Conservation (phyloP, 257 asterid species). For the Solanum chmielewskii region DNA sequence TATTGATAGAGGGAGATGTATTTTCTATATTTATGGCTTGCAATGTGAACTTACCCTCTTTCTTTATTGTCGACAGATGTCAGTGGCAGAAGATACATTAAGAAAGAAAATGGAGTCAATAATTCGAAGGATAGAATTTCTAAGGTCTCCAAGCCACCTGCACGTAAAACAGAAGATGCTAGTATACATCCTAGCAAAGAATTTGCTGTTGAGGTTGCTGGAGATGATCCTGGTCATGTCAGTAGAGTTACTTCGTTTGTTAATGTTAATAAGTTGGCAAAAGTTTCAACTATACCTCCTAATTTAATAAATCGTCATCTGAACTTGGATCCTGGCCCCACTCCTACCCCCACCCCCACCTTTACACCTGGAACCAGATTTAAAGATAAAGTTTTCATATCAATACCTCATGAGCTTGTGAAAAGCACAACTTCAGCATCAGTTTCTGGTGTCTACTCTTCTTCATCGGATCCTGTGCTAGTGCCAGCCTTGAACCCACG, state of each 20-base stretch:
- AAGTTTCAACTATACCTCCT: slow-evolving; percentile 10
- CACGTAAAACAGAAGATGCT: slow-evolving; percentile 6
- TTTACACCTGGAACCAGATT: slow-evolving; percentile 7
- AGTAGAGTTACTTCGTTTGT: slow-evolving; percentile 2
- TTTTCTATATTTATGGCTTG: not conserved
- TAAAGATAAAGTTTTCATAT: slow-evolving; percentile 14
- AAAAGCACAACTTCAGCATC: slow-evolving; percentile 8
- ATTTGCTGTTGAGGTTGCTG: slow-evolving; percentile 3
- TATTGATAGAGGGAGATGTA: not conserved
- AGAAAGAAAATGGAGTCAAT: slow-evolving; percentile 19
- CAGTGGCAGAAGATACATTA: slow-evolving; percentile 19
- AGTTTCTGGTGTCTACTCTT: slow-evolving; percentile 32
- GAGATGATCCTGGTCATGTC: not conserved
- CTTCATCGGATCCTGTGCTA: slow-evolving; percentile 42
- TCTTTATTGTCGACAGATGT: slow-evolving; percentile 10
- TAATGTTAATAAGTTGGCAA: slow-evolving; percentile 1
- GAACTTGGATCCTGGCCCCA: slow-evolving; percentile 26
- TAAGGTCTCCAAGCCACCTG: slow-evolving; percentile 10
- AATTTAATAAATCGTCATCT: slow-evolving; percentile 7
- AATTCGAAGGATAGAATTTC: slow-evolving; percentile 11
- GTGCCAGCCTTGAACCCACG: slow-evolving; percentile 31
- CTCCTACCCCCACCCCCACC: slow-evolving; percentile 38
- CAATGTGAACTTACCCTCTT: not conserved
- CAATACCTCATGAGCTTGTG: slow-evolving; percentile 18
- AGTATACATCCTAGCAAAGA: slow-evolving; percentile 15